Conservation (phyloP, 2,329 filamentous ascomycete species). For the Claviceps paspali region DNA sequence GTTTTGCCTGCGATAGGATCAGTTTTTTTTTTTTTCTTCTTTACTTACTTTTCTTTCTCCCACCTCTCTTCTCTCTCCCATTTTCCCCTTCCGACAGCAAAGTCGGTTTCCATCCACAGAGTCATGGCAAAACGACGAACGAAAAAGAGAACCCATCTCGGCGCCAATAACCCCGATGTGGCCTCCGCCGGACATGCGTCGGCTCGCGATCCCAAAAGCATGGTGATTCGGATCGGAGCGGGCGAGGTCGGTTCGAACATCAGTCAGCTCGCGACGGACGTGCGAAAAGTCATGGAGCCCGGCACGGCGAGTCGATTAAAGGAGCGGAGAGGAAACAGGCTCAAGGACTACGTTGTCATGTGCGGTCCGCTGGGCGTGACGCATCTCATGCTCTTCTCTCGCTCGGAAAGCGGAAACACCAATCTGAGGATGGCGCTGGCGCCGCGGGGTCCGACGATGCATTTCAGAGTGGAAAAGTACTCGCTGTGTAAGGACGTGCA, state of each 20-base stretch:
- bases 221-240: slow-evolving; percentile 95
- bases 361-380: slow-evolving; percentile 84
- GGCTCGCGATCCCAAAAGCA: slow-evolving; percentile 70
- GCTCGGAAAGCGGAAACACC: slow-evolving; percentile 78
- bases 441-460: slow-evolving; percentile 78
- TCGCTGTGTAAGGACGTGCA: slow-evolving; percentile 84
- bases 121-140: slow-evolving; percentile 67
- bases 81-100: too few relatives aligned
- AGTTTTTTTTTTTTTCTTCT: slow-evolving; percentile 19
- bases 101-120: too few relatives aligned
- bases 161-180: slow-evolving; percentile 44
- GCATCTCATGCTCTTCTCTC: slow-evolving; percentile 84
- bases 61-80: too few relatives aligned
- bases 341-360: slow-evolving; percentile 92
- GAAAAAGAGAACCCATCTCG: slow-evolving; percentile 80
- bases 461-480: slow-evolving; percentile 91
- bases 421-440: slow-evolving; percentile 80
- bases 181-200: slow-evolving; percentile 44
- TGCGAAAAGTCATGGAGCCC: slow-evolving; percentile 89
- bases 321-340: slow-evolving; percentile 73
- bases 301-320: slow-evolving; percentile 80
- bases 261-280: slow-evolving; percentile 80
- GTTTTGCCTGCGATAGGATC: slow-evolving; percentile 11
- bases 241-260: slow-evolving; percentile 85
- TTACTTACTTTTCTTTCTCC: neutral